Evolutionary conservation across 129 eudicot genomes (phyloP), one percentile per base, ranked within the genome.

Genomic region (Escallonia rubra): DNA sequence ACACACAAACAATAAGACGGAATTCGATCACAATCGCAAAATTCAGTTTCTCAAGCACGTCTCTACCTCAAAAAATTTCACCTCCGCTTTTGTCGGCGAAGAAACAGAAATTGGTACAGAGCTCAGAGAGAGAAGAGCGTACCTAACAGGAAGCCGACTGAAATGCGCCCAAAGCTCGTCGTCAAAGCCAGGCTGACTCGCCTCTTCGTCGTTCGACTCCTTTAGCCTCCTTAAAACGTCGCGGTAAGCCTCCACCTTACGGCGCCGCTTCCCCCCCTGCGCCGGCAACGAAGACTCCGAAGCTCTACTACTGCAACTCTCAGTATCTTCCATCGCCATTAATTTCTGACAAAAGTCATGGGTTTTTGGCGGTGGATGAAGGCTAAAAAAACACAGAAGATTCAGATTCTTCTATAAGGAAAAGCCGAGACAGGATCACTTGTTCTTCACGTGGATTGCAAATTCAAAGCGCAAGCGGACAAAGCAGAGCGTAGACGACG

Each of bases 131-230:
- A 44, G 14, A 12, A 39, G 9, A 54, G 10, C 53, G 69, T 72
- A 89, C 96, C 96, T 71, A 43, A 76, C 69, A 44, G 96, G 85
- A 70, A 89, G 89, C 64, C 82, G 81, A 65, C 47, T 80, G 56
- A 89, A 89, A 76, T 89, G 96, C 68, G 83, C 61, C 96, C 96
- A 89, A 41, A 89, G 52, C 66, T 89, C 78, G 68, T 89, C 90
- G 53, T 89, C 89, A 66, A 89, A 89, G 11, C 87, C 92, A 57
- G 92, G 87, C 39, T 65, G 61, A 52, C 67, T 23, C 1, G 78
- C 89, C 62, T 85, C 92, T 60, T 67, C 82, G 50, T 76, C 66
- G 23, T 78, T 57, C 67, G 77, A 68, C 78, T 85, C 96, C 65
- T 57, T 62, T 3, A 88, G 74, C 13, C 88, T 72, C 10, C 71